phyloP scores from a whole-genome alignment of 768 basidiomycete species.

The Mycena rosella region DNA sequence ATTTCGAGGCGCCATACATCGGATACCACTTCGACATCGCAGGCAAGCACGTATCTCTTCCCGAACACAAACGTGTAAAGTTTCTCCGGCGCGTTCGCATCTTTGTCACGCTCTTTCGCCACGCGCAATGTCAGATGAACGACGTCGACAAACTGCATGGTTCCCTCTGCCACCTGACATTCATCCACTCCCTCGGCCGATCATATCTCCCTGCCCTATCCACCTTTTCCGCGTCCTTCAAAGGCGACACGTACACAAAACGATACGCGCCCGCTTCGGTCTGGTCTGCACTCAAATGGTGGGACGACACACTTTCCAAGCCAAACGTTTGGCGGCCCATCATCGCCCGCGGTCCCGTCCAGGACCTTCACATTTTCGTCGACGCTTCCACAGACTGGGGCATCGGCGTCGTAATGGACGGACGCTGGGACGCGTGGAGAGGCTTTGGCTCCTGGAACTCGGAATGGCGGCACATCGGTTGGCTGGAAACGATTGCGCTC shows the following conservation, averaged over 20 bases:
- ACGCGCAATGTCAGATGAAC: not conserved
- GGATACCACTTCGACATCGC: not conserved
- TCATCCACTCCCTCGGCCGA: constrained; percentile 2
- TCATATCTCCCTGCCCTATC: constrained; percentile 19
- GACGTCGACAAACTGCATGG: constrained; percentile 15
- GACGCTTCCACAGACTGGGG: constrained; percentile 45
- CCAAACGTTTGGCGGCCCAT: not conserved
- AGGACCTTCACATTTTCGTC: not conserved
- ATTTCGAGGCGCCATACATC: not conserved
- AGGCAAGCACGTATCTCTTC: not conserved
- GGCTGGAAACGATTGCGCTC: constrained; percentile 39
- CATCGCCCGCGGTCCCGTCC: not conserved
- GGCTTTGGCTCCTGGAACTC: constrained; percentile 29
- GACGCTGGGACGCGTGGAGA: constrained; percentile 37
- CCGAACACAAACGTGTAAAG: constrained; percentile 38
- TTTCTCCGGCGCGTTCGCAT: constrained; percentile 28
- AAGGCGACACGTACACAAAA: not conserved
- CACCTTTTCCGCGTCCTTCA: not conserved
- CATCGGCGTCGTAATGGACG: constrained; percentile 40
- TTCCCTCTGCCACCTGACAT: constrained; percentile 15
- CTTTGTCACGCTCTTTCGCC: not conserved
- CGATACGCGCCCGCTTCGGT: not conserved
- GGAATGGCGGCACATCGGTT: constrained; percentile 39
- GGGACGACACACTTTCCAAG: not conserved
- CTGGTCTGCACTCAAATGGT: not conserved